phyloP scores from a whole-genome alignment of 139 green algal genomes.

The Chlorella sp. region DNA sequence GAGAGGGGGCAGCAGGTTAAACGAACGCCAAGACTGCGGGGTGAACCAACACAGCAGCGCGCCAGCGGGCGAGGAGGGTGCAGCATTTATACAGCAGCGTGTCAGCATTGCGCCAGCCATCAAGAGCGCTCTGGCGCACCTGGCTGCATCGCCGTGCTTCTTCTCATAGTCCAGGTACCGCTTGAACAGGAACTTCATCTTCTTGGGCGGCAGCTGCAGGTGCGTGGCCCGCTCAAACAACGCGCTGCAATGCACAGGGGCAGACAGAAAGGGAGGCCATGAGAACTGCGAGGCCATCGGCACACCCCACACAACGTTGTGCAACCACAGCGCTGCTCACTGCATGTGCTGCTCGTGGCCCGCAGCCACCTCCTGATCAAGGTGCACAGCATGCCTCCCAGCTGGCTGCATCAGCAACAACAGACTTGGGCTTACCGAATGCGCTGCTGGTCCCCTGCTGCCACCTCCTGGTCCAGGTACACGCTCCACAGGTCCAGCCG shows the following conservation, averaged over 20 bases:
- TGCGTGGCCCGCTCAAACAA: slow-evolving; percentile 92
- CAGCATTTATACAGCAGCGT: too few species aligned
- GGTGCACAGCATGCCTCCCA: too few species aligned
- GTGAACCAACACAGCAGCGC: too few species aligned
- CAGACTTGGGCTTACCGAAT: slow-evolving; percentile 19
- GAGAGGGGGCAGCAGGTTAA: too few species aligned
- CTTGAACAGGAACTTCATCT: slow-evolving; percentile 95
- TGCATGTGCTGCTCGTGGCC: background rate
- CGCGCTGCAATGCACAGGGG: slow-evolving; percentile 53
- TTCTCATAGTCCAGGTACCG: slow-evolving; percentile 95
- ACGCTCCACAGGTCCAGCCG: slow-evolving; percentile 96
- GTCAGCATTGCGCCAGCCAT: too few species aligned
- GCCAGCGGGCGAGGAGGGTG: too few species aligned
- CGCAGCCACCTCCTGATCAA: background rate
- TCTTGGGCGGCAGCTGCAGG: slow-evolving; percentile 87
- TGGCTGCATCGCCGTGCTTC: slow-evolving; percentile 71
- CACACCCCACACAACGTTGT: too few species aligned
- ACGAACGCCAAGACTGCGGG: too few species aligned
- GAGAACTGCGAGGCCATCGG: too few species aligned
- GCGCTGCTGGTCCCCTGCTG: slow-evolving; percentile 24
- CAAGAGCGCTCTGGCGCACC: background rate
- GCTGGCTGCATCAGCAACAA: too few species aligned
- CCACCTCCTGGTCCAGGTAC: slow-evolving; percentile 93
- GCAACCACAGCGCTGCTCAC: background rate
- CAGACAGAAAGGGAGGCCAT: too few species aligned